Conservation (phyloP, 441 rosid genomes). For the Capsella rubella region DNA sequence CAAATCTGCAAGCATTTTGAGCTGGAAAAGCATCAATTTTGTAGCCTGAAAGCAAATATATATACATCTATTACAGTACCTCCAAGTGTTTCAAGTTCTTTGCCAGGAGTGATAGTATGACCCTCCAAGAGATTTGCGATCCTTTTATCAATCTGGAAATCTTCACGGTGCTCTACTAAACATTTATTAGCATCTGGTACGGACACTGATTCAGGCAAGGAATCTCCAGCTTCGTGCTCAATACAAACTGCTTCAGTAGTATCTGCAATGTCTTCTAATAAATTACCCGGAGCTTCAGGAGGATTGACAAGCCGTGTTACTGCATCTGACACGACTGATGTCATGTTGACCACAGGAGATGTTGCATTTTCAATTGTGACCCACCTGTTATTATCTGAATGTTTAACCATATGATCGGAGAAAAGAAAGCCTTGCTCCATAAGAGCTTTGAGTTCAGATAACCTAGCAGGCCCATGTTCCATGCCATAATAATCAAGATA, state of each 20-base stretch:
- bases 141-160: constrained; percentile 78
- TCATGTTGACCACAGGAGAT: constrained; percentile 72
- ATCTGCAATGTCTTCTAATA: constrained; percentile 71
- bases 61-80: constrained; percentile 55
- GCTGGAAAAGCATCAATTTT: constrained; percentile 17
- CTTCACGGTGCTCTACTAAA: constrained; percentile 53
- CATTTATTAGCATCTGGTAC: constrained; percentile 42
- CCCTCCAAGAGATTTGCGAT: constrained; percentile 82
- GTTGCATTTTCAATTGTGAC: constrained; percentile 95
- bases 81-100: constrained; percentile 83
- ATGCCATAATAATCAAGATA: constrained; percentile 91
- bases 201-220: constrained; percentile 40
- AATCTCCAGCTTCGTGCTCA: constrained; percentile 50
- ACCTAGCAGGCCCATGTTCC: constrained; percentile 89
- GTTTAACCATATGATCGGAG: constrained; percentile 94
- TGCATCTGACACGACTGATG: constrained; percentile 73
- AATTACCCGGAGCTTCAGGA: constrained; percentile 98
- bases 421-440: constrained; percentile 82
- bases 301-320: constrained; percentile 85
- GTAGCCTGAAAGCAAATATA: constrained; percentile 18
- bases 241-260: constrained; percentile 49
- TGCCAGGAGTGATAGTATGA: constrained; percentile 70
- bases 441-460: constrained; percentile 80
- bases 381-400: constrained; percentile 90
- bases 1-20: constrained; percentile 11